These are phyloP conservation scores for Phytophthora pseudosyringae DNA, from an alignment of 352 stramenopile genomes.

Conservation along the genomic window DNA sequence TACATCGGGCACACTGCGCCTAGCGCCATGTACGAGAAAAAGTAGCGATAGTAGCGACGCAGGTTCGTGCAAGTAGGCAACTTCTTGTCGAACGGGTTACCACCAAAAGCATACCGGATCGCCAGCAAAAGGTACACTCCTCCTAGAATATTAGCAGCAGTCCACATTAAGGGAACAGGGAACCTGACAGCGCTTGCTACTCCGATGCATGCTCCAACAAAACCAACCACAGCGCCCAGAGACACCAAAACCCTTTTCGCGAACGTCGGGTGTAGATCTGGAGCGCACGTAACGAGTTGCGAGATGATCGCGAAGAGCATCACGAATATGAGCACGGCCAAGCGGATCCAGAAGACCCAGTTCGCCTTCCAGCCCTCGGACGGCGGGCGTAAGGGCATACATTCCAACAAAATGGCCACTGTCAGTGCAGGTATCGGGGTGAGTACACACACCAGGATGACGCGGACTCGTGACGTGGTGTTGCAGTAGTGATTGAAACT, in stretches of 20 bases:
- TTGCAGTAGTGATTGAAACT: slow-evolving; percentile 25
- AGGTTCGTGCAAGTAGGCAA: neutral
- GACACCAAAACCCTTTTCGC: neutral
- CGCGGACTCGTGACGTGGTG: slow-evolving; percentile 10
- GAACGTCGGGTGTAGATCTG: slow-evolving; percentile 5
- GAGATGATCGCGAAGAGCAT: slow-evolving; percentile 2
- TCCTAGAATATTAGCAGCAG: neutral
- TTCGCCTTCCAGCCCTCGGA: slow-evolving; percentile 25
- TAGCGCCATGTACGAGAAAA: slow-evolving; percentile 5
- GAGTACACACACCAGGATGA: slow-evolving; percentile 4
- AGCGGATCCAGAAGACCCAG: slow-evolving; percentile 28
- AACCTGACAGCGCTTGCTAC: slow-evolving; percentile 5
- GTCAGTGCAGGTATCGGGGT: slow-evolving; percentile 16
- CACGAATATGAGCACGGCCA: slow-evolving; percentile 16
- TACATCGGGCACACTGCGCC: slow-evolving; percentile 18
- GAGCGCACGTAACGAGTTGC: slow-evolving; percentile 8
- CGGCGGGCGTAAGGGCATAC: slow-evolving; percentile 16
- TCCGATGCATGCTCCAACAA: no score
- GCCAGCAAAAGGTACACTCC: neutral
- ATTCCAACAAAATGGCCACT: slow-evolving; percentile 22
- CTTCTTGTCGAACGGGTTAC: slow-evolving; percentile 2
- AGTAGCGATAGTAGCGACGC: neutral
- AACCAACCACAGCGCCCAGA: no score
- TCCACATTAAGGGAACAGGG: slow-evolving; percentile 16
- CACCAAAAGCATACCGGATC: slow-evolving; percentile 5